Evolutionary conservation across 2,329 filamentous ascomycete genomes (phyloP), one percentile per base, ranked within the genome.

Genomic region (Alternaria angustiovoidea): DNA sequence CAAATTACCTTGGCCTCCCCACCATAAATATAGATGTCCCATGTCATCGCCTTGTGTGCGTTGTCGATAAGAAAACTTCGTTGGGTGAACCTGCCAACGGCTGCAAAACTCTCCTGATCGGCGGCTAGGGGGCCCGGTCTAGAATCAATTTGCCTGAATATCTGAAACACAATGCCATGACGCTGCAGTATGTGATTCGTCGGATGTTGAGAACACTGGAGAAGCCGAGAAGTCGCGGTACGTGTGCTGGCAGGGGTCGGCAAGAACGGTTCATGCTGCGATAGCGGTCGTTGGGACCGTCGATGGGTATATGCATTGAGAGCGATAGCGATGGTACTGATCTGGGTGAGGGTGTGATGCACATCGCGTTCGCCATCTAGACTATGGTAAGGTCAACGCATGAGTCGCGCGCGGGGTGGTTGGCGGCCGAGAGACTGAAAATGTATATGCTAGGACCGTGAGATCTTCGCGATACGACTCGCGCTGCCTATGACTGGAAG

Each of bases 101-200:
- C 32, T 49, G 46, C 46, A 49, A 24, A 49, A 49, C 32, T 49
- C 46, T 49, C 46, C 46, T 49, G 46, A 49, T 49, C 46, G 46
- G 38, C 46, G n/a, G 20, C 46, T 49, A 3, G 46, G 46, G 22
- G 20, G 8, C 30, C 32, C 34, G 46, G 46, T 38, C 46, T 38
- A 49, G 46, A 49, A 7, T 32, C 28, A 22, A 49, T 49, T 38
- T 36, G 46, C 39, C 39, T 49, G 16, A 36, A 11, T 38, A 26
- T 49, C 46, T 49, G 46, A 49, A 49, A 49, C 46, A 30, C 46
- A 36, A 38, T 16, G 46, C 46, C 30, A 49, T 14, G 30, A 49
- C 46, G 32, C 24, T 16, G 20, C 32, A 30, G 20, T 12, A 38
- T 38, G 20, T 36, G 46, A 49, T 49, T 49, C 46, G 46, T 18